Conservation (phyloP, 202 grass and related monocot genomes). For the Tripidium arundinaceum region DNA sequence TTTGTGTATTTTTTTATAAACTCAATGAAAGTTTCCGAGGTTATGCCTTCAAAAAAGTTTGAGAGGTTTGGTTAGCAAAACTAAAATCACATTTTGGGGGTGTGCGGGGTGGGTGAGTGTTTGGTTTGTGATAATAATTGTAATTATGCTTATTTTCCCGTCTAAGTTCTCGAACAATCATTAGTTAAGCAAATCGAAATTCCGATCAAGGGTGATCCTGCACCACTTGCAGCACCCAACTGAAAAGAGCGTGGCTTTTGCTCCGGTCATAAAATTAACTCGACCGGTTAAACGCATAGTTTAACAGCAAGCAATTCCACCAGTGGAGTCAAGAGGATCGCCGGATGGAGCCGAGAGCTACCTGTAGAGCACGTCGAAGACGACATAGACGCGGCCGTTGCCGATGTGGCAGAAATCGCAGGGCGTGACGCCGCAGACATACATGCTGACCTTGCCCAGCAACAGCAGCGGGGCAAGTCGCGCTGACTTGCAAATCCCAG, state of each 20-base stretch:
- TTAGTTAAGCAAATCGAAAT: not conserved
- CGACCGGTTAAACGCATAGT: not conserved
- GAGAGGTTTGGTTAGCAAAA: not conserved
- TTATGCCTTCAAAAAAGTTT: no score
- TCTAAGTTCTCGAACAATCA: no score
- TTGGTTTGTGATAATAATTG: not conserved
- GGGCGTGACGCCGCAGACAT: no score
- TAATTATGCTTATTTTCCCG: not conserved
- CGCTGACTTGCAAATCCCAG: not conserved
- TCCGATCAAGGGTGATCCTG: not conserved
- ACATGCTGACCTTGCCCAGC: no score
- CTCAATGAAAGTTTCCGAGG: no score
- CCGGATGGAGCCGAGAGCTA: not conserved
- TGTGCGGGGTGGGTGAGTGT: not conserved
- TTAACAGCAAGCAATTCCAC: not conserved
- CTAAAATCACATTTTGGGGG: not conserved
- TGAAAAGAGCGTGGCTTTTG: not conserved
- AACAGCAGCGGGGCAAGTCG: constrained; percentile 6
- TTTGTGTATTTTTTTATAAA: no score
- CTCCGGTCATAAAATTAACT: no score
- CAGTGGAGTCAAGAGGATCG: not conserved
- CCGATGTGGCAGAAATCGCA: no score
- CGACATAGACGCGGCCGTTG: constrained; percentile 61
- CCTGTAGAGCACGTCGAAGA: constrained; percentile 80
- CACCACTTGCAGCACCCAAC: not conserved